Evolutionary conservation across 805 yeast species (phyloP), one percentile per base, ranked within the genome.

Genomic region (Ogataea trehalophila): DNA sequence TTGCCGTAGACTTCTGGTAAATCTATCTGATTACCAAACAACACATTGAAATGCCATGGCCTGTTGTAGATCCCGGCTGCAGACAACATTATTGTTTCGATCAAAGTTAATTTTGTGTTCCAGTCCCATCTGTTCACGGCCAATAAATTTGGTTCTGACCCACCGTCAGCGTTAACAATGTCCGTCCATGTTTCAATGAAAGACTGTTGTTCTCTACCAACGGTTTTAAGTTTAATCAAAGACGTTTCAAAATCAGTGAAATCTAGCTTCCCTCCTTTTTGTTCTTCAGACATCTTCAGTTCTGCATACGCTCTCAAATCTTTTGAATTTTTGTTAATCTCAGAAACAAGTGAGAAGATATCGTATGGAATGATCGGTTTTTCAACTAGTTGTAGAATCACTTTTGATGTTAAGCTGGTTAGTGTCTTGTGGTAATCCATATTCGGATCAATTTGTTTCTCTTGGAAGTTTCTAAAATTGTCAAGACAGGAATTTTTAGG

Each of bases 111-210:
- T 50, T 80, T 79, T n/a, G 80, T 74, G 64, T 91, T 91, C 87
- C 94, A 86, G 47, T 79, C 80, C 84, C 87, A 79, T 57, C 98
- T 73, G 52, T 79, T 81, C 41, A 83, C 80, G 0, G 91, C 76
- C 37, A 87, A 68, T 47, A 85, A 61, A 1, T 89, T 79, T 1
- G 95, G 90, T 61, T 91, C 95, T 4, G 80, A 58, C 2, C 85
- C 91, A 5, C 75, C 70, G 42, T 73, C 76, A 33, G 74, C 72
- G 14, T 65, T 63, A 3, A 77, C 77, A 18, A 79, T 67, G 33
- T 76, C 76, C 20, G 66, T 62, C 97, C 97, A 91, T 7, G 83
- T 79, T 20, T 67, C 66, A 3, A 66, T 61, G 82, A 90, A 85
- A 2, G 73, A 68, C 14, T 71, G 73, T 59, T 80, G 77, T 29